Base-by-base conservation (phyloP, 352 stramenopile species). In the Globisporangium radiosum region DNA sequence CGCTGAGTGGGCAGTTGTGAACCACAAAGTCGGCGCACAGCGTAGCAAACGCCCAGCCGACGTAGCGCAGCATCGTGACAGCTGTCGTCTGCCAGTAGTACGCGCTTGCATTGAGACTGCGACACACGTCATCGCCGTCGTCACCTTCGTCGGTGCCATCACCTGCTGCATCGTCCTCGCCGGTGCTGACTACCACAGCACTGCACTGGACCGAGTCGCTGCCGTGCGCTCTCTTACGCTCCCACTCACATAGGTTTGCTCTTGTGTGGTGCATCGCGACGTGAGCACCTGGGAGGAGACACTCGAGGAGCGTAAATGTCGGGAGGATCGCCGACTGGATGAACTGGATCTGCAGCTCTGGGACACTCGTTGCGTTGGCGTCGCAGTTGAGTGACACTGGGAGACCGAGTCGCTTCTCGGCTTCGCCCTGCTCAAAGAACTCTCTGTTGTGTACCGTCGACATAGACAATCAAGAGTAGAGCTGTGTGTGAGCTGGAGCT, bases 291-390 rank as follows among this genome's bases (percentile, higher is more conserved):
- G 63, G 66, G 3, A 70, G 49, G 13, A 73, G 50, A 0, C 40
- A 45, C 43, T 59, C 49, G 39, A 73, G 66, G 4, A 70, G 11
- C 8, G 56, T 52, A 39, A 73, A 73, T 13, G 63, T 62, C 14
- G 66, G 66, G 37, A 73, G 55, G 25, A 73, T 62, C 0, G 62
- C 56, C 39, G 51, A 64, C 13, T 63, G 62, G 55, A 73, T 70
- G 50, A 70, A 73, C n/a, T 65, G 62, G 50, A 70, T 73, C 56
- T 69, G 58, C 5, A 70, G 51, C n/a, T 70, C 59, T 6, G 66
- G 66, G 11, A 70, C 42, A n/a, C 60, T 47, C 15, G 59, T 59
- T 45, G 55, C 57, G n/a, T 48, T 14, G 3, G 55, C 14, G 47
- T 70, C 59, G 19, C 59, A 73, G 42, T 68, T 60, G 7, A 51